Base-by-base conservation (phyloP, 192 early-diverging fungal genomes). In the Podila epigama region DNA sequence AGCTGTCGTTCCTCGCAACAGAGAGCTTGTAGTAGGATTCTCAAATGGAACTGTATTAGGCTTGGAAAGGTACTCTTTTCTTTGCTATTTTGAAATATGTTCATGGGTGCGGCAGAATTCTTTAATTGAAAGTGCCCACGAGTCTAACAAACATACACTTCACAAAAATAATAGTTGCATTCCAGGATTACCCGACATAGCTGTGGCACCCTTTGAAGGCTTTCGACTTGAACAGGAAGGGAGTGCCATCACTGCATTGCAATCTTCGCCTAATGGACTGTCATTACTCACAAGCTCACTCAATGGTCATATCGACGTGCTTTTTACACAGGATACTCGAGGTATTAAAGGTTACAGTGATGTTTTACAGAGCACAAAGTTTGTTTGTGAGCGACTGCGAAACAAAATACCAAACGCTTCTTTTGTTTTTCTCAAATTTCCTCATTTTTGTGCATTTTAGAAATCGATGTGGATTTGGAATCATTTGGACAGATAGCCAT, bases 41-140 rank as follows among this genome's bases (percentile, higher is more conserved):
- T 77, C 73, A 12, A 66, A 77, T 39, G 73, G 73, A 29, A 64
- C 65, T 42, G 31, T 77, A n/a, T 36, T 77, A 10, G 73, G 73
- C 3, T 18, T 77, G 10, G 73, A 77, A 32, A 77, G 71, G 71
- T 75, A 63, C 8, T 54, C 20, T 4, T 32, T 54, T n/a, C n/a
- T n/a, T n/a, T n/a, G n/a, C n/a, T n/a, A n/a, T n/a, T n/a, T n/a
- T n/a, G n/a, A n/a, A n/a, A n/a, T n/a, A n/a, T n/a, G n/a, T n/a
- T n/a, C n/a, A n/a, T n/a, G n/a, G n/a, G n/a, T n/a, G n/a, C n/a
- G n/a, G n/a, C n/a, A n/a, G n/a, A n/a, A n/a, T n/a, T n/a, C n/a
- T 54, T 31, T 33, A 48, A 22, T 7, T 18, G 10, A 5, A 25
- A 22, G 0, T 1, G 44, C 44, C 16, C n/a, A 25, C 44, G 2